phyloP scores from a whole-genome alignment of 352 stramenopile species.

The Phytophthora citricola region DNA sequence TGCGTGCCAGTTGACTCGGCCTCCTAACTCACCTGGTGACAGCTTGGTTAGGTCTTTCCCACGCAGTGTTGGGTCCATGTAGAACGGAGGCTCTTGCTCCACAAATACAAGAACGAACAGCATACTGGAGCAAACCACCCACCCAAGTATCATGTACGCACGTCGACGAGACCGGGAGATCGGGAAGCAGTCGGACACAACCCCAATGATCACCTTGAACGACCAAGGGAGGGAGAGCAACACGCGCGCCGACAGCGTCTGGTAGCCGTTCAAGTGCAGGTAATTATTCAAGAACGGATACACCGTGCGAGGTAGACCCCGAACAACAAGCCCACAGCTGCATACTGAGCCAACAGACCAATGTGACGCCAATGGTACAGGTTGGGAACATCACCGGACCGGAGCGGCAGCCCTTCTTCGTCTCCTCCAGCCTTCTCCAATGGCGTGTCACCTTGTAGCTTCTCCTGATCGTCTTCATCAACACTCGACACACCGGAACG shows the following conservation, averaged over 20 bases:
- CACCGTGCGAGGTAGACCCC: conserved; percentile 61
- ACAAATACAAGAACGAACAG: conserved; percentile 56
- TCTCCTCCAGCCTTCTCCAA: conserved; percentile 21
- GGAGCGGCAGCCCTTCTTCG: conserved; percentile 36
- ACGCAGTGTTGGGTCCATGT: conserved; percentile 52
- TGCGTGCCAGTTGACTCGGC: conserved; percentile 38
- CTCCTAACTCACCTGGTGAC: conserved; percentile 30
- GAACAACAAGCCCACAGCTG: conserved; percentile 66
- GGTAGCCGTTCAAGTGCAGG: conserved; percentile 69
- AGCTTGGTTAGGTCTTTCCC: conserved; percentile 54
- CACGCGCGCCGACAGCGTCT: conserved; percentile 66
- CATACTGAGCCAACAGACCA: conserved; percentile 75
- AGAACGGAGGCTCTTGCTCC: conserved; percentile 57
- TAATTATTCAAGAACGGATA: conserved; percentile 86
- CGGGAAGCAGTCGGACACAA: conserved; percentile 69
- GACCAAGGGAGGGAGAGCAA: conserved; percentile 68
- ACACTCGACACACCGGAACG: conserved; percentile 12
- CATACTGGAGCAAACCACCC: conserved; percentile 59
- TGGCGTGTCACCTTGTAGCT: not conserved
- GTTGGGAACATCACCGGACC: conserved; percentile 53
- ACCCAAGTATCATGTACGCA: conserved; percentile 78
- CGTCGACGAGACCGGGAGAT: conserved; percentile 66
- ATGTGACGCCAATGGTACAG: conserved; percentile 62
- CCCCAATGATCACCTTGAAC: conserved; percentile 72
- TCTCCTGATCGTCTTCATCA: conserved; percentile 5